Evolutionary conservation across 139 green algal genomes (phyloP), one percentile per base, ranked within the genome.

Genomic region (Coelastrella sp.): DNA sequence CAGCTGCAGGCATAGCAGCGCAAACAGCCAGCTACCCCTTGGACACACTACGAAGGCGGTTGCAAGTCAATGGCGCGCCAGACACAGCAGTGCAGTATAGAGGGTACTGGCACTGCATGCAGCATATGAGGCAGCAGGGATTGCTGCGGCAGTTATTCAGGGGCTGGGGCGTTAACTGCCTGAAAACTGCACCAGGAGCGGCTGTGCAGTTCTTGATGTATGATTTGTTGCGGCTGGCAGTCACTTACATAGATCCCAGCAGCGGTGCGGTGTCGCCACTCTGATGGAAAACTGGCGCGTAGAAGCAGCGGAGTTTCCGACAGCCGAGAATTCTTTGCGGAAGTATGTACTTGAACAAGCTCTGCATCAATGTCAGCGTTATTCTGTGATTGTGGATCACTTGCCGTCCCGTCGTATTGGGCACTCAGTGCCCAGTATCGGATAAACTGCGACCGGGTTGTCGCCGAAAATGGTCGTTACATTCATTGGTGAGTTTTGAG

Each of bases 141-240:
- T 20, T 91, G 87, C 8, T 92, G 17, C 56, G 22, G 9, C 84
- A 90, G 73, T 90, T 97, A 20, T 96, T 96, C 87, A 83, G 93
- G 56, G 95, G 95, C 58, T 89, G 85, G 61, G 58, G 74, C 14
- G 85, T 95, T n/a, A 96, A 94, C 87, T 88, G 73, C 73, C 14
- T 95, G 68, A 95, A 95, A 57, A 96, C 92, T 0, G 87, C 91
- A 11, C 93, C 94, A 0, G 93, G 92, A 0, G 94, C 94, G 11
- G 92, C 95, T 15, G 86, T 97, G 63, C 95, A 97, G 91, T 96
- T 96, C 70, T 56, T 96, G 9, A 87, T 91, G 59, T 96, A 96
- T 63, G 94, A 96, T 61, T 49, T 91, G 7, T 87, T 96, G 81
- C 93, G 94, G 74, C 87, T 91, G 8, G 84, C 27, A 58, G 80